Conservation (phyloP, 257 asterid genomes). For the Solanum pimpinellifolium region DNA sequence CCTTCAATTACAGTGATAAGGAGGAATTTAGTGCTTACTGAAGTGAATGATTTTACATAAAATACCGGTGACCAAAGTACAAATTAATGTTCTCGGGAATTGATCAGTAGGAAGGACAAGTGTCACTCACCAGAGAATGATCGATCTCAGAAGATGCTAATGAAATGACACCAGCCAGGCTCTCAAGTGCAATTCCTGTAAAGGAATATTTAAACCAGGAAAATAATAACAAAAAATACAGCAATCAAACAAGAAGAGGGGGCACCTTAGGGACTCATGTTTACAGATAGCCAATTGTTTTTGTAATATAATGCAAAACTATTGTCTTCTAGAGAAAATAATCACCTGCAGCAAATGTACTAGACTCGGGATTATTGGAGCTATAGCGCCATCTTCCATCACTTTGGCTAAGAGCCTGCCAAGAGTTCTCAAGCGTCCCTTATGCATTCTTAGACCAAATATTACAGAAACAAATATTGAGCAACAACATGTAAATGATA, state of each 20-base stretch:
- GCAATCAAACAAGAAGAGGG: not conserved
- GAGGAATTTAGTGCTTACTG: not conserved
- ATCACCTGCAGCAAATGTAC: constrained; percentile 83
- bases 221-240: not conserved
- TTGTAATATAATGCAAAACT: not conserved
- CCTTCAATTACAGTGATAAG: not conserved
- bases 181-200: constrained; percentile 82
- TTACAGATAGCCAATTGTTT: not conserved
- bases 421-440: constrained; percentile 3
- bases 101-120: not conserved
- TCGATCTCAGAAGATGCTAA: constrained; percentile 69
- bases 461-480: not conserved
- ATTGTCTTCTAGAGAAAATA: not conserved
- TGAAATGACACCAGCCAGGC: constrained; percentile 80
- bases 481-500: not conserved
- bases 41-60: not conserved
- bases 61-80: not conserved
- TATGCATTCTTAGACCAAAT: not conserved
- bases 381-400: constrained; percentile 96
- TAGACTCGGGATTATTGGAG: constrained; percentile 78
- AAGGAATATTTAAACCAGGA: not conserved
- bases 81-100: not conserved
- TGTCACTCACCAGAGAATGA: constrained; percentile 50
- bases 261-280: not conserved
- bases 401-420: constrained; percentile 93